phyloP scores from a whole-genome alignment of 352 stramenopile species.

The Phytophthora capsici region DNA sequence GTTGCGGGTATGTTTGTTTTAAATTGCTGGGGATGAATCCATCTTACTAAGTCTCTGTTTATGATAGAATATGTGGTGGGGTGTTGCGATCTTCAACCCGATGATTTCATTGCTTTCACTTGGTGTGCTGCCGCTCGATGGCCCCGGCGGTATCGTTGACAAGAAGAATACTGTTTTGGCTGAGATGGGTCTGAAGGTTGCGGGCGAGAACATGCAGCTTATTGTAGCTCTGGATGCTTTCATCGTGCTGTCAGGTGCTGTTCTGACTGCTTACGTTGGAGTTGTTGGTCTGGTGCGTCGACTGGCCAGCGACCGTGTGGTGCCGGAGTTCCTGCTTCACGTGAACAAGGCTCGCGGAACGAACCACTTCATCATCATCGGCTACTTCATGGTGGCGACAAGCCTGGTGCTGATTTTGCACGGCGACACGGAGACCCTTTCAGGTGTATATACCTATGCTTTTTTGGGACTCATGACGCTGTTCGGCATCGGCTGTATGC shows the following conservation, averaged over 20 bases:
- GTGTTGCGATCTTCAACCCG: slow-evolving; percentile 95
- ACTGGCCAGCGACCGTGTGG: slow-evolving; percentile 91
- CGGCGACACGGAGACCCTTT: slow-evolving; percentile 92
- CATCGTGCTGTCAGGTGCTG: slow-evolving; percentile 93
- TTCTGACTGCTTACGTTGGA: slow-evolving; percentile 94
- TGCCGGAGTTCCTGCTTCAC: slow-evolving; percentile 80
- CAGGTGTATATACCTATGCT: slow-evolving; percentile 95
- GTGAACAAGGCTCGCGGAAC: slow-evolving; percentile 87
- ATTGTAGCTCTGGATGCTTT: slow-evolving; percentile 92
- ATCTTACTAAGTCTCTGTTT: slow-evolving; percentile 5
- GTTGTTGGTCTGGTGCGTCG: slow-evolving; percentile 92
- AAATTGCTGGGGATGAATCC: not conserved
- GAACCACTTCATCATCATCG: slow-evolving; percentile 93
- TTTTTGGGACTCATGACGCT: slow-evolving; percentile 96
- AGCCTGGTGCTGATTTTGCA: slow-evolving; percentile 91
- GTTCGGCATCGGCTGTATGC: slow-evolving; percentile 93
- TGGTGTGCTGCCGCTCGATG: slow-evolving; percentile 86
- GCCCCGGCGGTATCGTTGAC: slow-evolving; percentile 71
- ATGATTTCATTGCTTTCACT: slow-evolving; percentile 92
- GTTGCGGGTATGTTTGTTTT: slow-evolving; percentile 58
- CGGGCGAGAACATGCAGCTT: slow-evolving; percentile 75
- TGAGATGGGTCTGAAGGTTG: slow-evolving; percentile 89
- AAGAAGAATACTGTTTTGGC: slow-evolving; percentile 92
- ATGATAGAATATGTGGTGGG: slow-evolving; percentile 93
- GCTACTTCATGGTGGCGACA: slow-evolving; percentile 90